Evolutionary conservation across 768 basidiomycete genomes (phyloP), one percentile per base, ranked within the genome.

Genomic region (Russula griseocarnosa): DNA sequence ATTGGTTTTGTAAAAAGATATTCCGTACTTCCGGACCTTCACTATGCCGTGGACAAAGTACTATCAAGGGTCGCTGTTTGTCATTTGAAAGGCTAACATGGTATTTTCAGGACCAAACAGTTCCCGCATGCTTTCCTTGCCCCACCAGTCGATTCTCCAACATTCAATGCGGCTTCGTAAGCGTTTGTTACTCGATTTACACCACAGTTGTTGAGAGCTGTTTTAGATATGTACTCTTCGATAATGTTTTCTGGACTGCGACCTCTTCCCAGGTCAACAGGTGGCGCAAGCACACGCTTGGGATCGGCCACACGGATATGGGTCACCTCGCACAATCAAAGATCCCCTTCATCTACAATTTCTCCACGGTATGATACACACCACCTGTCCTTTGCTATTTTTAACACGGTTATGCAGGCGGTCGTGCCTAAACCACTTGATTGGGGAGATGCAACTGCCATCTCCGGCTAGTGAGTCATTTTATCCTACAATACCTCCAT

Each of bases 341-440:
- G 67, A 82, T 83, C 16, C 77, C 81, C 0, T 84, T 85, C 66
- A 78, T 87, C 42, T 87, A 87, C 73, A 86, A 87, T 69, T 87
- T 88, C 69, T 84, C 83, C 14, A 77, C 77, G 67, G 81, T 79
- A 67, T 10, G n/a, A 32, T 10, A 38, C 38, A n/a, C 24, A 5
- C 10, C 11, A 10, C 13, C 26, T 9, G 10, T 22, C 58, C 30
- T 51, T 51, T 28, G 1, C 32, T 38, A 28, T 52, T 50, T 30
- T 32, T 65, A 47, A 65, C 59, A 6, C 30, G 9, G 24, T 36
- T n/a, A 3, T 52, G 22, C 54, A 79, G 73, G 78, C 81, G 42
- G 84, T 88, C 20, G 86, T 88, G 0, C 83, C 85, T 0, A 85
- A 85, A 69, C 86, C 86, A 11, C 73, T 87, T 20, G 86, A 87